phyloP scores from a whole-genome alignment of 441 rosid genomes.

The Populus hybrid region DNA sequence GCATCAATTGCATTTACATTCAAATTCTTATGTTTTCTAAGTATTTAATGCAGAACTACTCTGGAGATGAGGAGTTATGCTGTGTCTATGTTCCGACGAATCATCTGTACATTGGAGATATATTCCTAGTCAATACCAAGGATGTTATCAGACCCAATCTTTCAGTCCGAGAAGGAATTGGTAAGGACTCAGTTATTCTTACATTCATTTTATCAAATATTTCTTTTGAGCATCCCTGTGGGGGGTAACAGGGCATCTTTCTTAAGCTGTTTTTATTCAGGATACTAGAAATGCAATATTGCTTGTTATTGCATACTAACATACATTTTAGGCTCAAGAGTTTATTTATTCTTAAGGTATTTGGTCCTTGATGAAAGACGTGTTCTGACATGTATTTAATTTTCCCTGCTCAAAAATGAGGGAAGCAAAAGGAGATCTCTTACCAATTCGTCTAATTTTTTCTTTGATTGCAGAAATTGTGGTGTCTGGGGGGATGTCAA shows the following conservation, averaged over 20 bases:
- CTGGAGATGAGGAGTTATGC: constrained; percentile 91
- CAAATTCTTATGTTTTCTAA: neutral
- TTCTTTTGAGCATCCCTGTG: neutral
- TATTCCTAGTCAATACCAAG: constrained; percentile 71
- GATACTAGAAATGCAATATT: neutral
- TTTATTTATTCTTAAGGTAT: neutral
- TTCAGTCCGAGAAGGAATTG: constrained; percentile 97
- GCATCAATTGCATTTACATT: neutral
- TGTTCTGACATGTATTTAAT: neutral
- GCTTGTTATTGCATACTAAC: neutral
- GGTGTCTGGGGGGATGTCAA: constrained; percentile 97
- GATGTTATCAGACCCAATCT: constrained; percentile 96
- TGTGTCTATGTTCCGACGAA: constrained; percentile 98
- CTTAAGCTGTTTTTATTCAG: neutral
- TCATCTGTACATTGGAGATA: constrained; percentile 94
- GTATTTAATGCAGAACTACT: constrained; percentile 54
- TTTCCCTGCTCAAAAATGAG: neutral
- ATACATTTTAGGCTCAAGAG: neutral
- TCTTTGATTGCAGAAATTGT: constrained; percentile 72
- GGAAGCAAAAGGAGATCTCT: neutral
- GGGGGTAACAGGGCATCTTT: neutral
- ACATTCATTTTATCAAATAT: neutral
- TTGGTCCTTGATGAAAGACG: neutral
- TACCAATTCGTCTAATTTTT: neutral
- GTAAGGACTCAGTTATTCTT: constrained; percentile 33